Percentiles rank a stretch among this genome's conserved stretches.
Conservation (phyloP, 2,329 filamentous ascomycete genomes). For the Claviceps sp. region DNA sequence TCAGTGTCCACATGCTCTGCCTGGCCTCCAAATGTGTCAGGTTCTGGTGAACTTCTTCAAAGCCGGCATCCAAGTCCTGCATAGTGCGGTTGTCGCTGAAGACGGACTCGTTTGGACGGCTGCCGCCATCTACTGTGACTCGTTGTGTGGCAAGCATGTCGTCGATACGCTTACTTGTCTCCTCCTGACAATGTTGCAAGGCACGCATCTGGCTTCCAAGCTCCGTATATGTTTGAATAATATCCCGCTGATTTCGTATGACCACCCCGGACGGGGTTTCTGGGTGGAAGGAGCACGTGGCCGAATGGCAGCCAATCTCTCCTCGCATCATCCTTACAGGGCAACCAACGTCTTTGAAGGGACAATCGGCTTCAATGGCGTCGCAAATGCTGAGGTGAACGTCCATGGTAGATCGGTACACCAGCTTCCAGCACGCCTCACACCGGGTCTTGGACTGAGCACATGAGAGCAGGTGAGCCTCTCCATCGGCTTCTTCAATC, state of each 20-base stretch:
- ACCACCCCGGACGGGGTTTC: conserved; percentile 38
- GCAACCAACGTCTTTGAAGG: conserved; percentile 24
- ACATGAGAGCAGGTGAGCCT: conserved; percentile 27
- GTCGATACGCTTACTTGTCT: conserved; percentile 18
- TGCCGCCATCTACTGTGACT: conserved; percentile 6
- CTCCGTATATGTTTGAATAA: conserved; percentile 30
- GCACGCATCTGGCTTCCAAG: conserved; percentile 22
- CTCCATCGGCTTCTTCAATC: conserved; percentile 31
- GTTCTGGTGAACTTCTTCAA: conserved; percentile 43
- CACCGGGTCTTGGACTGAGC: conserved; percentile 34
- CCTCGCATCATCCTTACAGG: conserved; percentile 20
- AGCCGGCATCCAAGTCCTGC: conserved; percentile 29
- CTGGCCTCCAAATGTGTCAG: conserved; percentile 45
- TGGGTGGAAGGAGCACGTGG: conserved; percentile 36
- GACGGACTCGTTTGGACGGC: conserved; percentile 22
- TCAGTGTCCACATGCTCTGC: conserved; percentile 47
- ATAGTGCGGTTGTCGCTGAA: conserved; percentile 34
- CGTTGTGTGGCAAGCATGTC: conserved; percentile 25
- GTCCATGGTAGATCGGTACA: conserved; percentile 31
- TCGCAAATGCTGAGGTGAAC: conserved; percentile 37
- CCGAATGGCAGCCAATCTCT: conserved; percentile 30
- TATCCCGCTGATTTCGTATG: conserved; percentile 31
- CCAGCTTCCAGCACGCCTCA: conserved; percentile 30
- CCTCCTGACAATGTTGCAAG: conserved; percentile 20
- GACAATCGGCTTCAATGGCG: conserved; percentile 36